Evolutionary conservation across 2,329 filamentous ascomycete genomes (phyloP), one percentile per base, ranked within the genome.

Genomic region (Cordyceps sp.): DNA sequence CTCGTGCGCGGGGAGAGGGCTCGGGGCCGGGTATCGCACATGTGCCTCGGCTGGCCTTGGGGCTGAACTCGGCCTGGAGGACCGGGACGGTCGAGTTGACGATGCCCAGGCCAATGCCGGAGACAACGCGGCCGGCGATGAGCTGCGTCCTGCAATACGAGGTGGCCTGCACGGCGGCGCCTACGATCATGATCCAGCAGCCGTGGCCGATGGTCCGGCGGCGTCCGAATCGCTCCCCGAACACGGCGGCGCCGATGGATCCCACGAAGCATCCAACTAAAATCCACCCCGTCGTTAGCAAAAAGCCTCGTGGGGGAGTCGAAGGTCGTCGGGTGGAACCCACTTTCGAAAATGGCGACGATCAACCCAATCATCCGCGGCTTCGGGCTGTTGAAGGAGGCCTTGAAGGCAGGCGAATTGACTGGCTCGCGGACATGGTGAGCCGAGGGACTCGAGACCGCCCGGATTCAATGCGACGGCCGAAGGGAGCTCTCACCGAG

Each of bases 41-140:
- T 15, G 49, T 41, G 31, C 53, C 55, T 34, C 57, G 43, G 19
- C 42, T 55, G 18, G 53, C 53, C 33, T 54, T 55, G 6, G 55
- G 52, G 21, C 50, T 50, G 27, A 57, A 57, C 31, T 65, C 62
- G 2, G 59, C 47, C 29, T 61, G 57, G 29, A 56, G 55, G 28
- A 62, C 57, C 2, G 60, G 59, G 0, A 55, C 56, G 0, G 58
- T 62, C 0, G 54, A 57, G 38, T 58, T 63, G 42, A 59, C 53
- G 24, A 60, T 54, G 9, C 61, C 62, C 26, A 60, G 56, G 0
- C 62, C 62, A 8, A 64, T 22, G 5, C 63, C 63, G 1, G 63
- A 57, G 9, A 67, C 49, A 19, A 64, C 53, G 10, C 63, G 50
- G 3, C 57, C 63, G 7, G 62, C 49, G 23, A 63, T 55, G 35